Conservation (phyloP, 208 protist genomes). For the Trypanosoma mega region DNA sequence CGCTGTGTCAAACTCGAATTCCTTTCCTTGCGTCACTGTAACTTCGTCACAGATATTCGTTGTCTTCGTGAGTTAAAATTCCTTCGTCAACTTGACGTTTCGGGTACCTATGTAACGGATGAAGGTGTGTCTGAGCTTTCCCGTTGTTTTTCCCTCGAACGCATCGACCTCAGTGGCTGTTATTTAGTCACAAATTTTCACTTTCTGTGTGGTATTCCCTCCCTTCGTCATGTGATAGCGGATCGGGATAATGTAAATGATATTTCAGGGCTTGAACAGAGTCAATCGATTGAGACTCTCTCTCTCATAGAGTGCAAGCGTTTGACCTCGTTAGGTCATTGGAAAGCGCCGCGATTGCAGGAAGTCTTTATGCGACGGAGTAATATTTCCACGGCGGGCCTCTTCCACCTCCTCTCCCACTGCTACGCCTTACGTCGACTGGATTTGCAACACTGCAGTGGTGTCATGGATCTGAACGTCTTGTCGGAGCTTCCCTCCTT, state of each 20-base stretch:
- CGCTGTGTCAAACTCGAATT: constrained; percentile 35
- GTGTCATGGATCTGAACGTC: constrained; percentile 34
- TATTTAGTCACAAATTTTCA: constrained; percentile 23
- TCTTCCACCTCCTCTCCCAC: not conserved
- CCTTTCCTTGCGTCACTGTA: constrained; percentile 48
- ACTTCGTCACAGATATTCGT: constrained; percentile 33
- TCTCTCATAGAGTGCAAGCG: constrained; percentile 26
- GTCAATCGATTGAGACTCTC: constrained; percentile 1
- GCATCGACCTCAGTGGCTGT: constrained; percentile 22
- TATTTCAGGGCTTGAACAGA: constrained; percentile 7
- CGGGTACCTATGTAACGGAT: constrained; percentile 30
- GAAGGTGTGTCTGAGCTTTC: constrained; percentile 22
- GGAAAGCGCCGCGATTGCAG: constrained; percentile 5
- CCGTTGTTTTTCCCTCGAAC: constrained; percentile 24
- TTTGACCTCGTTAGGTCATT: not conserved
- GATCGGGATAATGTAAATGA: constrained; percentile 26
- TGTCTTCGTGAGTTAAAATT: constrained; percentile 25
- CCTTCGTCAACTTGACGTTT: constrained; percentile 57
- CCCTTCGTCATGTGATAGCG: constrained; percentile 15
- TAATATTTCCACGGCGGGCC: constrained; percentile 15
- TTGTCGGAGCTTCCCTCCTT: constrained; percentile 28
- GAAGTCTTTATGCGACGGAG: constrained; percentile 24
- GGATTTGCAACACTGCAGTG: constrained; percentile 48
- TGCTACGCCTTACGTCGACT: constrained; percentile 31
- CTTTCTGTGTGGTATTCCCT: constrained; percentile 14